Conservation (phyloP, 768 basidiomycete genomes). For the Pulveroboletus frians region DNA sequence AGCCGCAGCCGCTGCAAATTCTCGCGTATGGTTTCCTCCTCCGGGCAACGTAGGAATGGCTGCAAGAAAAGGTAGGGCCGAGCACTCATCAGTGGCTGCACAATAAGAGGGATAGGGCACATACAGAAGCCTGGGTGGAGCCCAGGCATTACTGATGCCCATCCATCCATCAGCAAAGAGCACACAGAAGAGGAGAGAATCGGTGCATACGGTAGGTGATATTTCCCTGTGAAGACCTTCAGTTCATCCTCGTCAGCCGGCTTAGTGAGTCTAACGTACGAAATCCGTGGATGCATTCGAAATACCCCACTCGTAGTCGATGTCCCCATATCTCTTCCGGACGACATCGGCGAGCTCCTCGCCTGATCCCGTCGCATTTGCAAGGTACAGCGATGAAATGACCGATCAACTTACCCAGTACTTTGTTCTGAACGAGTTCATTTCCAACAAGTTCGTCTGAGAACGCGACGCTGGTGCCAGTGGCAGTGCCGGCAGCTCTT, state of each 20-base stretch:
- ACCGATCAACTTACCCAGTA: constrained; percentile 40
- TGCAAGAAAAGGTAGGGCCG: constrained; percentile 20
- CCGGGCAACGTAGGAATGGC: constrained; percentile 69
- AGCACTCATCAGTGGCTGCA: not conserved
- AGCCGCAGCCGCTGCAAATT: constrained; percentile 60
- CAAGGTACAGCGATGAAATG: not conserved
- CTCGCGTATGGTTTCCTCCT: constrained; percentile 76
- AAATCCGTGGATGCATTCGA: constrained; percentile 76
- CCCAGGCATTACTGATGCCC: constrained; percentile 55
- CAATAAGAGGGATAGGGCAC: constrained; percentile 2
- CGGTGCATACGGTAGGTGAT: constrained; percentile 59
- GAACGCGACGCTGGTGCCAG: constrained; percentile 53
- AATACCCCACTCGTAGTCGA: constrained; percentile 67
- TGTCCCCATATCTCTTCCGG: constrained; percentile 52
- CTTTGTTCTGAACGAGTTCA: constrained; percentile 67
- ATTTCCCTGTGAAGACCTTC: constrained; percentile 35
- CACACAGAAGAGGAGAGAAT: not conserved
- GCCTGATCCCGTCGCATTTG: constrained; percentile 34
- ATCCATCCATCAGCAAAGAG: constrained; percentile 1
- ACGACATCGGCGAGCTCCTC: constrained; percentile 60
- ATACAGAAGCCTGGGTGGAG: constrained; percentile 64
- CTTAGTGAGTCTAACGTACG: constrained; percentile 39
- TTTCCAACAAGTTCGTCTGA: constrained; percentile 32
- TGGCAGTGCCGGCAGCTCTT: constrained; percentile 65
- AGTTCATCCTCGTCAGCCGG: not conserved